Evolutionary conservation across 2,329 filamentous ascomycete species (phyloP), one percentile per base, ranked within the genome.

Genomic region (Epichloe bromicola): DNA sequence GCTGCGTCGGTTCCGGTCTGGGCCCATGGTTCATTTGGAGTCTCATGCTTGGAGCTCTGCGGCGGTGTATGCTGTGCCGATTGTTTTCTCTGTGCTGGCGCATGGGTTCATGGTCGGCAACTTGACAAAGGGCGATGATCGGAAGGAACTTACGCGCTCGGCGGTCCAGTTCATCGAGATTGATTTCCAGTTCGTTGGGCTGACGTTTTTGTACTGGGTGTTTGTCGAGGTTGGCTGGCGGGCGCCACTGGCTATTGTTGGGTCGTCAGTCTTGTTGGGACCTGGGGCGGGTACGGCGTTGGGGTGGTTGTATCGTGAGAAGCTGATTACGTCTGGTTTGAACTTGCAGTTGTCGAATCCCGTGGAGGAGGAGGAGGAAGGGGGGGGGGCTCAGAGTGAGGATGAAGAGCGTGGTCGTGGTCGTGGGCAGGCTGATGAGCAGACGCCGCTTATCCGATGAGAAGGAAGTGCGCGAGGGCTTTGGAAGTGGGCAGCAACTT

Each of bases 131-230:
- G 53, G 56, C 7, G 73, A 77, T 46, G 73, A 78, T 55, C 65
- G 73, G 37, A 66, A 65, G 44, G 69, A 75, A 56, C 68, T 76
- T 69, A 76, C 75, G n/a, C 67, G 69, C 37, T 68, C 71, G 12
- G 68, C 67, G 0, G 59, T 72, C 47, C 63, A 62, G 45, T 72
- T 75, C 49, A 67, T 78, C 49, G 67, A 71, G 58, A 69, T 78
- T 45, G 69, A 78, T 53, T 55, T 66, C 5, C 60, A 68, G 23
- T 75, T 72, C 54, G 64, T 75, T 43, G 65, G 61, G 2, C 61
- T 71, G 56, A 75, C 74, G 1, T 69, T 76, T 4, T 55, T 77
- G 34, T 78, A 78, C 59, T 78, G 75, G 74, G 61, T 78, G 36
- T 60, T 76, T 39, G 71, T 74, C 15, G 75, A 78, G 60, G 69